Evolutionary conservation across 192 early-diverging fungal genomes (phyloP), one percentile per base, ranked within the genome.

Genomic region (Umbelopsis sp.): DNA sequence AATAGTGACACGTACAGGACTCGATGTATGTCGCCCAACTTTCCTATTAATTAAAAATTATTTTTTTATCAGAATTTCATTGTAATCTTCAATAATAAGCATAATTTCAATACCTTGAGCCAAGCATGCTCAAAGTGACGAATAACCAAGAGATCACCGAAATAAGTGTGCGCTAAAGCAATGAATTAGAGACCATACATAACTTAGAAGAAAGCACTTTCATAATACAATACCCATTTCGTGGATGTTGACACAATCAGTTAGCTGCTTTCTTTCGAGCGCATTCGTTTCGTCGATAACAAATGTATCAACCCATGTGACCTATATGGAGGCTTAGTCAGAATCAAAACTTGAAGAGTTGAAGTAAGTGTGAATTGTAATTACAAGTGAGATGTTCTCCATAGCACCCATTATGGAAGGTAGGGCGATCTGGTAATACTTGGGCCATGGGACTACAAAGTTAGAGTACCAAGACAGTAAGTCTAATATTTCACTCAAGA

Each of bases 81-180:
- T 62, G 26, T 2, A 32, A 9, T 10, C 26, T 32, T 14, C 16
- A 4, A 17, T 3, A 6, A 21, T 16, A 21, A 9, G 11, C 6
- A 6, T 5, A 4, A 49, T 16, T 21, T 49, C 20, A 49, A 14
- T 62, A 69, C 68, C 49, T 87, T 87, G 10, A 85, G 72, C 86
- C 86, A 87, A 24, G 78, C 84, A 72, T 87, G 86, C 53, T 87
- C 86, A 77, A 87, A 87, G 72, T 85, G 79, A 1, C 84, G 66
- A n/a, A 87, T 85, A 43, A 85, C 84, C 31, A 87, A 45, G 25
- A 85, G 50, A 68, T 87, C 84, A 12, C 86, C 86, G 70, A 87
- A 87, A 73, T 85, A 87, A 3, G 83, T 83, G 72, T 85, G 83
- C 2, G 77, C 59, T 67, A 59, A 65, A 36, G 9, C 44, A 51